phyloP scores from a whole-genome alignment of 2,329 filamentous ascomycete genomes.

The Penicillium sp. region DNA sequence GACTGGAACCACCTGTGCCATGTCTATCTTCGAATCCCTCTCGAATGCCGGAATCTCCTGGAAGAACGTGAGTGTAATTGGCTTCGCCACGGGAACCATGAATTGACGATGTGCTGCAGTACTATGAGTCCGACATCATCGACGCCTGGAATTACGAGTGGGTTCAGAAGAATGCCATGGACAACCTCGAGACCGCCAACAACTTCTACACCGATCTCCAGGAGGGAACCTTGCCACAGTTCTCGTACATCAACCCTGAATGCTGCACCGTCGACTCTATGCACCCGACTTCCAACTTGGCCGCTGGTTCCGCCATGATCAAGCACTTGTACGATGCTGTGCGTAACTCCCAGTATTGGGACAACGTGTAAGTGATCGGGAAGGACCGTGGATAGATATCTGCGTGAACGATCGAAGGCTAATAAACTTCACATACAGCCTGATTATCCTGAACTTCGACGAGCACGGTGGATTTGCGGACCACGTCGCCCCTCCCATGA shows the following conservation, averaged over 20 bases:
- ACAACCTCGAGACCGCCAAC: constrained; percentile 31
- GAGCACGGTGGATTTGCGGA: constrained; percentile 46
- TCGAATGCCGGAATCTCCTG: constrained; percentile 37
- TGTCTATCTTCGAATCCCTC: constrained; percentile 40
- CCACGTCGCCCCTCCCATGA: constrained; percentile 39
- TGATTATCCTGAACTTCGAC: constrained; percentile 44
- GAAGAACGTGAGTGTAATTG: constrained; percentile 39
- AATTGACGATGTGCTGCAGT: constrained; percentile 19
- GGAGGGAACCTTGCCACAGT: constrained; percentile 65
- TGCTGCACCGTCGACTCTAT: constrained; percentile 38
- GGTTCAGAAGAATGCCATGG: constrained; percentile 39
- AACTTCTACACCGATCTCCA: constrained; percentile 66
- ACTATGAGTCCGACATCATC: constrained; percentile 40
- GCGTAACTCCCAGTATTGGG: constrained; percentile 42
- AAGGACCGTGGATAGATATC: too few relatives aligned
- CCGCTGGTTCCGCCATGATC: constrained; percentile 40
- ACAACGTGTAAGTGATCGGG: constrained; percentile 30
- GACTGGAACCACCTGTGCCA: constrained; percentile 35
- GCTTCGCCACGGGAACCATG: too few relatives aligned
- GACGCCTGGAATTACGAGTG: constrained; percentile 40
- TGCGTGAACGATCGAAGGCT: neutral
- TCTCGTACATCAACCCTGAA: constrained; percentile 52
- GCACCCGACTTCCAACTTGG: constrained; percentile 40
- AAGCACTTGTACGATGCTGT: constrained; percentile 45
- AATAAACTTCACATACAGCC: constrained; percentile 19